Evolutionary conservation across 2,329 filamentous ascomycete species (phyloP).

Genomic region (Xylariales sp.): DNA sequence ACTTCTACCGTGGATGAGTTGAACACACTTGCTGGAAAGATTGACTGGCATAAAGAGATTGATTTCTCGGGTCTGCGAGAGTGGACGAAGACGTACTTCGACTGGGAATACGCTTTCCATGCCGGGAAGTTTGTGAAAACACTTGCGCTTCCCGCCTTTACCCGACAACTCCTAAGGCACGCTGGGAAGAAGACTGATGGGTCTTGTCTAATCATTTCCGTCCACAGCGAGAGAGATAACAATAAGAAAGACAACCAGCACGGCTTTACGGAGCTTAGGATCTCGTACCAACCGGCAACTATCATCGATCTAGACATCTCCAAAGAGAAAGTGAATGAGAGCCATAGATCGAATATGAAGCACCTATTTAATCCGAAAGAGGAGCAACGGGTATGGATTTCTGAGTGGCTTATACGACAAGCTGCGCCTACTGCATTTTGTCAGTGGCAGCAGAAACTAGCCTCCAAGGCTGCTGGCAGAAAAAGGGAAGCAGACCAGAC

Average conservation of each 20-base stretch:
- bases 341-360: neutral
- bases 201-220: neutral
- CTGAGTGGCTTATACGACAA: conserved; percentile 2
- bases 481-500: neutral
- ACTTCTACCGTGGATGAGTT: neutral
- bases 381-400: neutral
- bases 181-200: neutral
- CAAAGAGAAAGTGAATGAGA: neutral
- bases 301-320: neutral
- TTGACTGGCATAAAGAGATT: neutral
- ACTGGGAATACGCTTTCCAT: neutral
- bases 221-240: neutral
- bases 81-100: neutral
- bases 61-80: neutral
- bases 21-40: neutral
- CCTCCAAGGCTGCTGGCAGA: neutral
- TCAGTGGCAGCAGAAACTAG: neutral
- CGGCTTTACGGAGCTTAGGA: neutral
- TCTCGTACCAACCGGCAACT: neutral
- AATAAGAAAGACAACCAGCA: neutral
- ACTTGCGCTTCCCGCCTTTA: neutral
- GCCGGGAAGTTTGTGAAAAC: conserved; percentile 1
- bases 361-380: neutral
- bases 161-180: neutral
- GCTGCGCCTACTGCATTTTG: neutral